Base-by-base conservation (phyloP, 1,284 basidiomycete genomes). In the Marasmius tenuissimus region DNA sequence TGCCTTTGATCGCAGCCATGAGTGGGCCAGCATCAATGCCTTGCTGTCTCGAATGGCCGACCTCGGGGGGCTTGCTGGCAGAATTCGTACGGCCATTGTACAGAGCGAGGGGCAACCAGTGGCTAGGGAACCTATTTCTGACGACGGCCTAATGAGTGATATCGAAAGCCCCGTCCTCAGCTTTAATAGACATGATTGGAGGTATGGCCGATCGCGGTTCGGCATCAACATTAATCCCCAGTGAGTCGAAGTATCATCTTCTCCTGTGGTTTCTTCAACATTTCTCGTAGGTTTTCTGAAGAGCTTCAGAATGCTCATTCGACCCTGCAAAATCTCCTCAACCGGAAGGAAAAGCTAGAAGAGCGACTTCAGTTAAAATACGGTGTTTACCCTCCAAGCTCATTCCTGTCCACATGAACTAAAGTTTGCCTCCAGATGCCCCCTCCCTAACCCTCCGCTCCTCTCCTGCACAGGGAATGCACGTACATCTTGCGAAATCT, bases 401-500 rank as follows among this genome's bases (percentile, higher is more conserved):
- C 38, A 59, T 57, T 35, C 33, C 45, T 52, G 45, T 37, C 10
- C 27, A 14, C 14, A 8, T 16, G 38, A 10, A 63, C 34, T 59
- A 54, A 63, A 49, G 66, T 34, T 54, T 20, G 48, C 34, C 27
- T 27, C 57, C 57, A 94, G 92, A 78, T 73, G 84, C 86, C 1
- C 84, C 88, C 14, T 91, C 91, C 16, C 71, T 94, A 63, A 87
- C 87, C 7, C 77, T 95, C 52, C 85, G 91, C 38, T 85, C 84
- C 22, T 88, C 83, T 1, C 79, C 86, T 9, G 81, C 81, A 14
- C 84, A 87, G 61, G 92, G 93, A 10, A 85, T 89, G 78, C 88
- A 91, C 70, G 81, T 94, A 49, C 90, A 93, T 64, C 74, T 95
- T 33, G 77, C 79, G 35, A 85, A 82, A 66, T 75, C 76, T 45